Conservation (phyloP, 2,329 filamentous ascomycete species). For the Pseudopyrenochaeta lycopersici region DNA sequence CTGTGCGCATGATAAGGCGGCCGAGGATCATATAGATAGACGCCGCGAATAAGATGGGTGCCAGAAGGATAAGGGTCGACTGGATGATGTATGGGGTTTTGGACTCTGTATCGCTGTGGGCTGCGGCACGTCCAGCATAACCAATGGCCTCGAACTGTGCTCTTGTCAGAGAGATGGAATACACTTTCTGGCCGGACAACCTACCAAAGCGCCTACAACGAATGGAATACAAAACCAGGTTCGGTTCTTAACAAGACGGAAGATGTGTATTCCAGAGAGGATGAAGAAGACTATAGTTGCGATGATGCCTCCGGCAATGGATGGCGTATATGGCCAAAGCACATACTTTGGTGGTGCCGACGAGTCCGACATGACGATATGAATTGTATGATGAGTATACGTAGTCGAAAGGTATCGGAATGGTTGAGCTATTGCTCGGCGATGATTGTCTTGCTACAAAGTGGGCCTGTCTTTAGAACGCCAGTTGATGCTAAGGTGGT, state of each 20-base stretch:
- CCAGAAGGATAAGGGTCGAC: constrained; percentile 42
- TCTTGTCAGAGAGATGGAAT: neutral
- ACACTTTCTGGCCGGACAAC: constrained; percentile 32
- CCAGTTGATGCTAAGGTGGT: neutral
- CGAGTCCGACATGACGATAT: constrained; percentile 26
- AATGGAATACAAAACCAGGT: constrained; percentile 63
- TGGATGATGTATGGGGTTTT: constrained; percentile 50
- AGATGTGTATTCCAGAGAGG: constrained; percentile 54
- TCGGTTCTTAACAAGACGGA: constrained; percentile 53
- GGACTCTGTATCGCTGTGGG: constrained; percentile 41
- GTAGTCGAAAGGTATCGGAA: too few relatives aligned
- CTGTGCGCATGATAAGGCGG: constrained; percentile 52
- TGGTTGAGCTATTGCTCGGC: too few relatives aligned
- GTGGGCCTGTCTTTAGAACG: neutral
- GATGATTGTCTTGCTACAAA: neutral
- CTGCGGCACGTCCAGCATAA: constrained; percentile 49
- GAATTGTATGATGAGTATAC: neutral
- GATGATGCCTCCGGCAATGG: constrained; percentile 57
- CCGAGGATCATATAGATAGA: constrained; percentile 59
- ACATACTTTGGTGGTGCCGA: constrained; percentile 26
- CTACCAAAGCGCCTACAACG: constrained; percentile 52
- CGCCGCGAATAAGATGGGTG: constrained; percentile 58
- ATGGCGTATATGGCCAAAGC: constrained; percentile 56
- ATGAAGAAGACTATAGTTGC: constrained; percentile 59
- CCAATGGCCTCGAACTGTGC: constrained; percentile 51